Evolutionary conservation across 805 yeast genomes (phyloP), one percentile per base, ranked within the genome.

Genomic region (Lipomyces oligophaga): DNA sequence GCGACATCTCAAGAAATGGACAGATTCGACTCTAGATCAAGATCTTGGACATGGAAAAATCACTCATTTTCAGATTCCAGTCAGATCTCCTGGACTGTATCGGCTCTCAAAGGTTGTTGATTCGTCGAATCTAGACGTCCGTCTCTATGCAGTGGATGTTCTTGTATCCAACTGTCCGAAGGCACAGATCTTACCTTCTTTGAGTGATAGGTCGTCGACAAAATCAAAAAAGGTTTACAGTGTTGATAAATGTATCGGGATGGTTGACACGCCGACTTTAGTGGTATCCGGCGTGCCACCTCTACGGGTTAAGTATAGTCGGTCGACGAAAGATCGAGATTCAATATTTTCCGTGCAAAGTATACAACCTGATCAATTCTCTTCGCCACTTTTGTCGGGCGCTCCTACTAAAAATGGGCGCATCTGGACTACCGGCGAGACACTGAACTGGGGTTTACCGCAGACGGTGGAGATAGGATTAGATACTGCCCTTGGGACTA

Each of bases 221-320:
- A 47, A 51, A 11, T n/a, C n/a, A n/a, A n/a, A n/a, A n/a, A n/a
- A n/a, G n/a, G n/a, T n/a, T n/a, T n/a, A n/a, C n/a, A n/a, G n/a
- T n/a, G n/a, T n/a, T n/a, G 78, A 80, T 57, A 73, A 76, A 54
- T 93, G 97, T 68, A 67, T 80, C 28, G 85, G 82, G 26, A 78
- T 73, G 15, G 41, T 63, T 3, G 85, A 79, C 54, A 66, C 73
- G 19, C 65, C 81, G 1, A 65, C 66, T 11, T 71, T 90, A 26
- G 69, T 74, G 1, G 76, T 81, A 1, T 65, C 70, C 16, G 97
- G 97, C 43, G 84, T 87, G 1, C 81, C 90, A 0, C 97, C 98
- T 0, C 64, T 84, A 47, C 75, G 75, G 19, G 66, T 84, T 28
- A 68, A 71, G 34, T 82, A 81, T 59, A 67, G 67, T 30, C 54